phyloP scores from a whole-genome alignment of 1,139 yeast species.

The Suhomyces coccinellae region DNA sequence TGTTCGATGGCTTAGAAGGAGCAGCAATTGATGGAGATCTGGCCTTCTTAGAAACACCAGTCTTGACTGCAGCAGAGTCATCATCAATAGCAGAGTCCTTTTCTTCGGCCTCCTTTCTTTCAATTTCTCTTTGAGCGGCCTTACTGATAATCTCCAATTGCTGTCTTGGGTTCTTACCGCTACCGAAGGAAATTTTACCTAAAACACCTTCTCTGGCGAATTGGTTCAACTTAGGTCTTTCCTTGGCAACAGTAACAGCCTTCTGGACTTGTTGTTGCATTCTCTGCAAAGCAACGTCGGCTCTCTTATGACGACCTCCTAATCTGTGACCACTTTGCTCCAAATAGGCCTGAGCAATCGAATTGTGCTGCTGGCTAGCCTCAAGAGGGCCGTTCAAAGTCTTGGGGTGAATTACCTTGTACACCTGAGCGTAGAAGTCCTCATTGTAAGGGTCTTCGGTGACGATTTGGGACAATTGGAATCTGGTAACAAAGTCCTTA shows the following conservation, averaged over 20 bases:
- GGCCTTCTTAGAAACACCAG: constrained; percentile 19
- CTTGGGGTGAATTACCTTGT: constrained; percentile 75
- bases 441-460: constrained; percentile 97
- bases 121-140: constrained; percentile 51
- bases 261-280: constrained; percentile 98
- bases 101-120: constrained; percentile 33
- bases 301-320: constrained; percentile 84
- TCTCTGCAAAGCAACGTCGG: constrained; percentile 93
- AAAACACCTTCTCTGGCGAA: constrained; percentile 84
- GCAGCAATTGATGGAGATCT: constrained; percentile 29
- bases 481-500: constrained; percentile 90
- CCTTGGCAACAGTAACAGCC: constrained; percentile 94
- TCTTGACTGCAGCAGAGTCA: constrained; percentile 7
- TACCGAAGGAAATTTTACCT: constrained; percentile 81
- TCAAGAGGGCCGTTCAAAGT: constrained; percentile 48
- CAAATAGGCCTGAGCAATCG: constrained; percentile 92
- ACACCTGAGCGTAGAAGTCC: constrained; percentile 94
- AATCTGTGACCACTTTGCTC: constrained; percentile 91
- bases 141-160: constrained; percentile 69
- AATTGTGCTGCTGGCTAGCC: constrained; percentile 48
- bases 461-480: constrained; percentile 92
- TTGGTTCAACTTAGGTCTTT: constrained; percentile 74
- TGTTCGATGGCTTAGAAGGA: constrained; percentile 30
- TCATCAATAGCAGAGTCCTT: constrained; percentile 19
- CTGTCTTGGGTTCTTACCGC: constrained; percentile 87